Evolutionary conservation across 495 filamentous ascomycete species (phyloP).

Genomic region (Corynascus novoguineensis): DNA sequence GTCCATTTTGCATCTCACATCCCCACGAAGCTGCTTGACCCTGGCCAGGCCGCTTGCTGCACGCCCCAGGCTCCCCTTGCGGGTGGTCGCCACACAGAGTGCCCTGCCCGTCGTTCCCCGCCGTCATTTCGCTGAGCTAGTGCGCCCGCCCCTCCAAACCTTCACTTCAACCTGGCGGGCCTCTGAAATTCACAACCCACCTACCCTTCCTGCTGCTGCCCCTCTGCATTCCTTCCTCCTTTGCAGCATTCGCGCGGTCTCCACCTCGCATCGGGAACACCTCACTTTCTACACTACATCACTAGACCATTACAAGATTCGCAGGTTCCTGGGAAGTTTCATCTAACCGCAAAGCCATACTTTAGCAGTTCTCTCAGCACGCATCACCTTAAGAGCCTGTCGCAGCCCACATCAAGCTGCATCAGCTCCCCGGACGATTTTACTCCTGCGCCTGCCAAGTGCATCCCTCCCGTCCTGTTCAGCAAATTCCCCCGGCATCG

Average conservation of each 20-base stretch:
- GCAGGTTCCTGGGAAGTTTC: not conserved
- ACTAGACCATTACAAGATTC: constrained; percentile 11
- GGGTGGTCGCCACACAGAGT: constrained; percentile 34
- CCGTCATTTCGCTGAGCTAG: constrained; percentile 36
- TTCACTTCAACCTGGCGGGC: constrained; percentile 21
- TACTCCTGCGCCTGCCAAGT: constrained; percentile 22
- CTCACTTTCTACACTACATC: constrained; percentile 10
- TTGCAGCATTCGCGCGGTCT: constrained; percentile 7
- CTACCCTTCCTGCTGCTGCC: constrained; percentile 6
- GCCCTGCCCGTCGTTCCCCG: constrained; percentile 36
- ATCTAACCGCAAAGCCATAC: constrained; percentile 16
- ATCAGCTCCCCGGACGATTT: constrained; percentile 21
- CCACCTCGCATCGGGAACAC: constrained; percentile 8
- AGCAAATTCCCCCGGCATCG: constrained; percentile 15
- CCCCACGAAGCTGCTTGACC: constrained; percentile 28
- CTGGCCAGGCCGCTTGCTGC: constrained; percentile 25
- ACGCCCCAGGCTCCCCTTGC: constrained; percentile 28
- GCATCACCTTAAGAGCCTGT: constrained; percentile 9
- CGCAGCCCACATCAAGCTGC: constrained; percentile 20
- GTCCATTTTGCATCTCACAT: constrained; percentile 26
- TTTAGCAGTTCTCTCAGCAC: not conserved
- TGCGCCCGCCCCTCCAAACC: constrained; percentile 36
- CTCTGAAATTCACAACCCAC: constrained; percentile 24
- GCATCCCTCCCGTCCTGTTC: constrained; percentile 23
- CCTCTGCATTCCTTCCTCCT: constrained; percentile 5